Base-by-base conservation (phyloP, 805 yeast genomes). In the Brettanomyces naardenensis region DNA sequence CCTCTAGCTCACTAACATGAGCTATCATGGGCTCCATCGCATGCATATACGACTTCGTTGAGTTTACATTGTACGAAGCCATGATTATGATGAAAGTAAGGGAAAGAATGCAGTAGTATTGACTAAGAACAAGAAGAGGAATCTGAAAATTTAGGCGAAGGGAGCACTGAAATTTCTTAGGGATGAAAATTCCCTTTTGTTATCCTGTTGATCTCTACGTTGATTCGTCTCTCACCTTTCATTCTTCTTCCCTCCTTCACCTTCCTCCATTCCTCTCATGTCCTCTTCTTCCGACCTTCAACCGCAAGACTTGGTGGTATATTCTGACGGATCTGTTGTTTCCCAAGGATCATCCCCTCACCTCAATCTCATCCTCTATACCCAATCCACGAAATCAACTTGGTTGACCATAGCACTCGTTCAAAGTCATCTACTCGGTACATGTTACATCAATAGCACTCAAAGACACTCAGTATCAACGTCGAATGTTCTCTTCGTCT, bases 11-110 rank as follows among this genome's bases (percentile, higher is more conserved):
- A 3, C 58, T 53, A 40, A 78, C 52, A 1, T 68, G 56, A 5
- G 71, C 75, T n/a, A 73, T 63, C 80, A 83, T 74, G 2, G 77
- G 71, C 54, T 70, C 73, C 87, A 83, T 80, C 15, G 92, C 90
- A 53, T 73, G 73, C 82, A 83, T 75, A 57, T 74, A 83, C 18
- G 92, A 81, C 57, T 75, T 72, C 7, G 89, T 80, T 1, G 89
- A 80, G 11, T 72, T 64, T 6, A 69, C 81, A 33, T 72, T 69
- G 45, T 74, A 75, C 5, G 71, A 62, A 2, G 75, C 62, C 78
- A 73, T 73, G 6, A 2, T 27, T n/a, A n/a, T n/a, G n/a, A n/a
- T n/a, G n/a, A n/a, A n/a, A n/a, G 14, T 13, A 10, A 23, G 26
- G 11, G 26, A 23, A 23, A 23, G 26, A 23, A 23, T 7, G 7